phyloP scores from a whole-genome alignment of 139 green algal genomes.

The Chlorella sp. region DNA sequence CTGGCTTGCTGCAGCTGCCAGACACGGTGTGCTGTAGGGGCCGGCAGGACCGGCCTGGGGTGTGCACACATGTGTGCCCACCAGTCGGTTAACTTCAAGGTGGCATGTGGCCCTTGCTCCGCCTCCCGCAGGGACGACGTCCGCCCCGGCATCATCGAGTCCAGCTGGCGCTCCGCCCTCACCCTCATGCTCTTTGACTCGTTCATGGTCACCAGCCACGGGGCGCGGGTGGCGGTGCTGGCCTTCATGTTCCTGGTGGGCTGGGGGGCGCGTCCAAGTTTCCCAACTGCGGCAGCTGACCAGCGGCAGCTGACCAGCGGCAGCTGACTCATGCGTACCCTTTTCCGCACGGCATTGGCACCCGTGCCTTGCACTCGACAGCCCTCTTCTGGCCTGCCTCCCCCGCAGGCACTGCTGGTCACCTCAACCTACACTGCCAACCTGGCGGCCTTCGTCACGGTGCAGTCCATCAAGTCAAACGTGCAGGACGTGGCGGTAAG shows the following conservation, averaged over 20 bases:
- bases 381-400: too few species aligned
- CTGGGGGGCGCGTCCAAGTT: background rate
- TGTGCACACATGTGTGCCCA: too few species aligned
- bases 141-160: constrained; percentile 1
- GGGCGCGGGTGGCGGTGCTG: background rate
- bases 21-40: too few species aligned
- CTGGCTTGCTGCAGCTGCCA: too few species aligned
- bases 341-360: too few species aligned
- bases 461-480: background rate
- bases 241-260: constrained; percentile 11
- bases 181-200: constrained; percentile 18
- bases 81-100: background rate
- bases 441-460: background rate
- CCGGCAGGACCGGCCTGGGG: too few species aligned
- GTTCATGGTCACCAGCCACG: constrained; percentile 7
- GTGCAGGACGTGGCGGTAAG: background rate
- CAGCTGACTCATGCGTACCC: too few species aligned
- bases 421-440: constrained; percentile 12
- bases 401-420: too few species aligned
- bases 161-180: background rate
- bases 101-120: background rate
- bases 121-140: background rate
- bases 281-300: too few species aligned
- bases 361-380: too few species aligned
- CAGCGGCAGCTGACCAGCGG: too few species aligned